These are phyloP conservation scores for Psophocarpus tetragonolobus DNA, from an alignment of 306 rosid species.

Conservation along the genomic window DNA sequence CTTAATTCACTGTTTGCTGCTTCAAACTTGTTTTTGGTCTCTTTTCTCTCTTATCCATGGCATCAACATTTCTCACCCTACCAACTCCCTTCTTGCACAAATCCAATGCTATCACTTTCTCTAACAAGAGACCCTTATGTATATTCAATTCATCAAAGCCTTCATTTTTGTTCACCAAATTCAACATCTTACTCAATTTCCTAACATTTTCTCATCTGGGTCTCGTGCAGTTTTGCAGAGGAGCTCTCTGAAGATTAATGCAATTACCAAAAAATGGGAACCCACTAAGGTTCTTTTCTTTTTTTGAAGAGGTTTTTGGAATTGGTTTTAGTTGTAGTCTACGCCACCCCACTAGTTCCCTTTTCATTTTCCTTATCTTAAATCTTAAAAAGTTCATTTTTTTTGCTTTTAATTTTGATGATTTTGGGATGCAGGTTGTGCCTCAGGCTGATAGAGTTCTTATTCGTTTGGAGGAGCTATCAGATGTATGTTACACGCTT, in stretches of 20 bases:
- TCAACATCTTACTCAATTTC: not conserved
- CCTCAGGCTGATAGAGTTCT: slow-evolving; percentile 98
- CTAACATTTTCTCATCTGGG: slow-evolving; percentile 21
- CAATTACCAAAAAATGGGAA: slow-evolving; percentile 69
- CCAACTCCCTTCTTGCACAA: slow-evolving; percentile 55
- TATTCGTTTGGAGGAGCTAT: slow-evolving; percentile 71
- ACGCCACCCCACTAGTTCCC: not conserved
- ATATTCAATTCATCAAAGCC: not conserved
- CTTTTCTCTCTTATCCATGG: slow-evolving; percentile 59
- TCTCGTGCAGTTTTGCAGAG: slow-evolving; percentile 54
- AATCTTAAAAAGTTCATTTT: not conserved
- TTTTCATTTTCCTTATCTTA: not conserved
- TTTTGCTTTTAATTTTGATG: not conserved
- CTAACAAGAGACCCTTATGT: slow-evolving; percentile 52
- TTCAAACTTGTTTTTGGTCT: not conserved
- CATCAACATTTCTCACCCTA: slow-evolving; percentile 63
- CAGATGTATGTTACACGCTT: slow-evolving; percentile 48
- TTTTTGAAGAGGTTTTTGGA: not conserved
- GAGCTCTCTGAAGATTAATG: slow-evolving; percentile 57
- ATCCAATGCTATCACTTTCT: slow-evolving; percentile 42
- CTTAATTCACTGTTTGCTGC: not conserved
- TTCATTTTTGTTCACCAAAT: not conserved
- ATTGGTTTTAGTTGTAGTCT: not conserved
- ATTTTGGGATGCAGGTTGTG: slow-evolving; percentile 61
- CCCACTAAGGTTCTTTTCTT: slow-evolving; percentile 42